Percentiles rank a stretch among this genome's conserved stretches.
phyloP scores from a whole-genome alignment of 805 yeast genomes.

The Suhomyces sp. region DNA sequence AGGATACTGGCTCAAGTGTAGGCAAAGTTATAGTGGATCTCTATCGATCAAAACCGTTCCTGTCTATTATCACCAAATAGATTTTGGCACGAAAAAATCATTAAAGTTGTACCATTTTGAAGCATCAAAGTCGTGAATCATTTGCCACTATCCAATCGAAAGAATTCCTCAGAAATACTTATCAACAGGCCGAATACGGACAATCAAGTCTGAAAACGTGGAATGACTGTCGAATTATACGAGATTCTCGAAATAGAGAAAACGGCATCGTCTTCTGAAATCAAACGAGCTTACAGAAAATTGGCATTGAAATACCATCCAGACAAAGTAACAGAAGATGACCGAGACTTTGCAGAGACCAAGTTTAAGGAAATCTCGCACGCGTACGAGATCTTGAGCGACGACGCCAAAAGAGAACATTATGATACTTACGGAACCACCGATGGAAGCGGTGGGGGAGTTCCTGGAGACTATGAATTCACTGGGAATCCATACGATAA shows the following conservation, averaged over 20 bases:
- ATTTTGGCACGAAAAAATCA: no score
- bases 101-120: no score
- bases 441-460: constrained; percentile 22
- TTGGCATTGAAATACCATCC: constrained; percentile 86
- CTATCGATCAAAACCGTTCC: no score
- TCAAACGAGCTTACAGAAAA: constrained; percentile 80
- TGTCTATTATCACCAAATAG: no score
- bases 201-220: no score
- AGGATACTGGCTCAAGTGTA: no score
- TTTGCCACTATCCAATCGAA: no score
- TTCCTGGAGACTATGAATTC: constrained; percentile 14
- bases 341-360: constrained; percentile 67
- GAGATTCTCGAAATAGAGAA: constrained; percentile 67
- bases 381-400: constrained; percentile 82
- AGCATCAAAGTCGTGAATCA: no score
- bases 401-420: constrained; percentile 57
- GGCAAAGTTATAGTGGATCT: no score
- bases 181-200: no score
- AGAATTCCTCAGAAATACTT: no score
- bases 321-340: constrained; percentile 72
- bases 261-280: constrained; percentile 67
- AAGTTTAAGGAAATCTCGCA: constrained; percentile 80
- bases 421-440: constrained; percentile 59
- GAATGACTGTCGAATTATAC: constrained; percentile 39
- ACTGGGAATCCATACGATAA: constrained; percentile 41